Base-by-base conservation (phyloP, 1,284 basidiomycete genomes). In the Irpex sp. region DNA sequence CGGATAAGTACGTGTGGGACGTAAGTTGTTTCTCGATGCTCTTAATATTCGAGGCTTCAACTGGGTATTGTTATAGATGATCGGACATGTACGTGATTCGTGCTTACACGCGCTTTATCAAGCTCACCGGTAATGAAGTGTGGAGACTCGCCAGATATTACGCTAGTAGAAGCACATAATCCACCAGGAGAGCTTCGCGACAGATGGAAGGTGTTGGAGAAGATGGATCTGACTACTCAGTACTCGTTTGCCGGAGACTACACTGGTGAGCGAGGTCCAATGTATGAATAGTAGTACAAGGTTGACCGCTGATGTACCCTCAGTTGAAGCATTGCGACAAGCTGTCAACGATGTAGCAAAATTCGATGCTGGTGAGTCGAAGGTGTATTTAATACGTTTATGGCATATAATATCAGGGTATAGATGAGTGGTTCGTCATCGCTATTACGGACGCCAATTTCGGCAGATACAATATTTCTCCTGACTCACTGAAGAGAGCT, bases 1-100 rank as follows among this genome's bases (percentile, higher is more conserved):
- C 87, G 70, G 86, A 88, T 67, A 89, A 88, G 73, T 89, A 86
- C 71, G 82, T 84, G 8, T 89, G 87, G 87, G 87, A 89, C 79
- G 87, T 88, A 67, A 76, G 85, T 78, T 15, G 11, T 48, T 15
- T 36, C 1, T 58, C 44, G 17, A 5, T 26, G 26, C 26, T 26
- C 26, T 26, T 26, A 26, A 26, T 26, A 26, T 26, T 26, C 26
- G 26, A 26, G 26, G 26, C 26, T 26, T 26, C 26, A 26, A 26
- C 26, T 26, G 26, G 40, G 40, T 48, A 44, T 44, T 44, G 40
- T 44, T 9, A 58, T 55, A 88, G 86, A 86, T 88, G 64, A 85
- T 80, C 67, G 86, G 82, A 3, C 86, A 88, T 73, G 86, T 88
- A 75, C 74, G 85, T 72, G 19, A 5, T 51, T 8, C 21, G n/a